These are phyloP conservation scores for Penicillium taxi DNA, from an alignment of 495 filamentous ascomycete species.

Conservation along the genomic window DNA sequence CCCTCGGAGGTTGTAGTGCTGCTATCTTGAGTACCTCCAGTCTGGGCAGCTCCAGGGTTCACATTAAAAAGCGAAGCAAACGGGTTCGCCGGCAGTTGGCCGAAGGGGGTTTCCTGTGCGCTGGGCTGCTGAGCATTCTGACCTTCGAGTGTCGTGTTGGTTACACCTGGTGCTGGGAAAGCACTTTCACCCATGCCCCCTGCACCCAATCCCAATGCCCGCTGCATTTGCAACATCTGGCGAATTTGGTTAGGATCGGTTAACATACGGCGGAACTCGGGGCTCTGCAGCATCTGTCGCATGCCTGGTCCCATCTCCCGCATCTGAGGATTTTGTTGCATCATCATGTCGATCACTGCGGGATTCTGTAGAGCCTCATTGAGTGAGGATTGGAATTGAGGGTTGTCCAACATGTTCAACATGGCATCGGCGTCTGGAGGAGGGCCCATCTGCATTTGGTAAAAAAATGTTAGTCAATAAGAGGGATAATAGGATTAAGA, in stretches of 20 bases:
- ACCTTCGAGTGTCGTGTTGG: conserved; percentile 56
- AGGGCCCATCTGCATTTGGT: conserved; percentile 80
- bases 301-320: conserved; percentile 73
- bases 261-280: conserved; percentile 86
- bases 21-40: conserved; percentile 15
- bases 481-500: too few species aligned
- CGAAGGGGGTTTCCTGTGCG: conserved; percentile 31
- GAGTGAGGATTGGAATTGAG: conserved; percentile 70
- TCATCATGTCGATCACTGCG: conserved; percentile 83
- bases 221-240: conserved; percentile 69
- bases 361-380: conserved; percentile 95
- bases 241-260: conserved; percentile 83
- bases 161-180: conserved; percentile 86
- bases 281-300: conserved; percentile 75
- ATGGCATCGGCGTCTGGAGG: conserved; percentile 73
- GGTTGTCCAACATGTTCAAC: conserved; percentile 78
- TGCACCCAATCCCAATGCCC: conserved; percentile 53
- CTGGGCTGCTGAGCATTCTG: conserved; percentile 34
- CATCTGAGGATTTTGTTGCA: conserved; percentile 78
- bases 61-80: conserved; percentile 30
- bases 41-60: conserved; percentile 10
- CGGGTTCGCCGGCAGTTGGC: conserved; percentile 26
- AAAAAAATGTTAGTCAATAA: conserved; percentile 15
- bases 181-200: conserved; percentile 41
- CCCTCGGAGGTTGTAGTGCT: conserved; percentile 20